These are phyloP conservation scores for Mucor mucedo DNA, from an alignment of 371 early-diverging fungal species.

Conservation along the genomic window DNA sequence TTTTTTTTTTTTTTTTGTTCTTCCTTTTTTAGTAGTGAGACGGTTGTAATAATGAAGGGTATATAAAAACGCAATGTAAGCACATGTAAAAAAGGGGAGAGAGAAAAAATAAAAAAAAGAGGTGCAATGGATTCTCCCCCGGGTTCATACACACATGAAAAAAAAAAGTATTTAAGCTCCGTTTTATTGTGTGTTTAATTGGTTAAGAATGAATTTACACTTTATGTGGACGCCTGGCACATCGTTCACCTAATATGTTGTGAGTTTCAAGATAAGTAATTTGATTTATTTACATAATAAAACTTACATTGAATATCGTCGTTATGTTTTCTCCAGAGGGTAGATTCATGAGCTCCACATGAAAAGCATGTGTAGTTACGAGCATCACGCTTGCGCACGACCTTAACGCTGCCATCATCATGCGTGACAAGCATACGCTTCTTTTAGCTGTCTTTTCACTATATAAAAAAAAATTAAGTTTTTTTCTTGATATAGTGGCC, in stretches of 20 bases:
- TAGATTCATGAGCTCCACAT: constrained; percentile 16
- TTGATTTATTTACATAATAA: too few species aligned
- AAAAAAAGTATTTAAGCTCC: not conserved
- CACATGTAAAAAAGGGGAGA: not conserved
- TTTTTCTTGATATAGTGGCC: not conserved
- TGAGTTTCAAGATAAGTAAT: not conserved
- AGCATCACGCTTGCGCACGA: constrained; percentile 25
- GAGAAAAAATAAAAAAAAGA: not conserved
- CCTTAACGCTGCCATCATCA: constrained; percentile 20
- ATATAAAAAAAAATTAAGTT: constrained; percentile 3
- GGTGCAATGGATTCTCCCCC: not conserved
- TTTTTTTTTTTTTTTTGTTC: not conserved
- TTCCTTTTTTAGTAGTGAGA: not conserved
- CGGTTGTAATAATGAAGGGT: not conserved
- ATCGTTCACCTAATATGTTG: constrained; percentile 1
- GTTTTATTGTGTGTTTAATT: not conserved
- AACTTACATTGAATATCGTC: constrained; percentile 7
- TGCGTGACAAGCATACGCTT: constrained; percentile 28
- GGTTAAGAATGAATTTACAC: too few species aligned
- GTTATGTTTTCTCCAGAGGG: constrained; percentile 29
- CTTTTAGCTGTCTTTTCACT: constrained; percentile 26
- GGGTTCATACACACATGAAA: not conserved
- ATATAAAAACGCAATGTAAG: not conserved
- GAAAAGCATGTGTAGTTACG: constrained; percentile 9
- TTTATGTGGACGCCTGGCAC: not conserved